Evolutionary conservation across 2,329 filamentous ascomycete species (phyloP), one percentile per base, ranked within the genome.

Genomic region (Penicillium sp.): DNA sequence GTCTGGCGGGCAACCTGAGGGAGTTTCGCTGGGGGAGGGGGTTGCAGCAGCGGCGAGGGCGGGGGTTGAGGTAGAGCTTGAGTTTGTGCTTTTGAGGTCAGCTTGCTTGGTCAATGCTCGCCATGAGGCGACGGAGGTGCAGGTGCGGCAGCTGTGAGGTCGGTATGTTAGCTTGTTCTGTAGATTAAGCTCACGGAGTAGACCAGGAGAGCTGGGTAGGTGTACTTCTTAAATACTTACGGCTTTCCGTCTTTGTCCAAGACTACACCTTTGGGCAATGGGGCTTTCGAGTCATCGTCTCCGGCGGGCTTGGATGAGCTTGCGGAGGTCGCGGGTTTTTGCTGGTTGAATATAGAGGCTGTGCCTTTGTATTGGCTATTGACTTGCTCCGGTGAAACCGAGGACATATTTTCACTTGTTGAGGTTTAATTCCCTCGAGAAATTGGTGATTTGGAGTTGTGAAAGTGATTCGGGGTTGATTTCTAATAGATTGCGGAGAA

Each of bases 1-100:
- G 72, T 97, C 93, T 1, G 94, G 89, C 0, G 94, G 94, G 72
- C 93, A 97, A 75, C 96, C 89, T 57, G 80, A 61, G 8, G 82
- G 79, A 15, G 78, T 61, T 35, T 65, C 50, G 58, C 59, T 53
- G 15, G 61, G 57, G 36, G 73, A 62, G n/a, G 73, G 63, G 23
- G 69, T 70, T 52, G 73, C 64, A 27, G 75, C 58, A 47, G 74
- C 61, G 49, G 73, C 64, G n/a, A 70, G 59, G 15, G 74, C 62
- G 17, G 74, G 64, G 55, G 77, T 78, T 47, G 80, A 49, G 50
- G 61, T 54, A n/a, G 45, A 33, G 38, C 43, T 21, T 35, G 53
- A 44, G 17, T 65, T 62, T 44, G 42, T 35, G 29, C 61, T 63
- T 45, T 67, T 63, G 19, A 70, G 56, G 61, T 67, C 65, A 31